Percentiles rank a stretch among this genome's conserved stretches.
Conservation (phyloP, 768 basidiomycete species). For the Rubroboletus satanas region DNA sequence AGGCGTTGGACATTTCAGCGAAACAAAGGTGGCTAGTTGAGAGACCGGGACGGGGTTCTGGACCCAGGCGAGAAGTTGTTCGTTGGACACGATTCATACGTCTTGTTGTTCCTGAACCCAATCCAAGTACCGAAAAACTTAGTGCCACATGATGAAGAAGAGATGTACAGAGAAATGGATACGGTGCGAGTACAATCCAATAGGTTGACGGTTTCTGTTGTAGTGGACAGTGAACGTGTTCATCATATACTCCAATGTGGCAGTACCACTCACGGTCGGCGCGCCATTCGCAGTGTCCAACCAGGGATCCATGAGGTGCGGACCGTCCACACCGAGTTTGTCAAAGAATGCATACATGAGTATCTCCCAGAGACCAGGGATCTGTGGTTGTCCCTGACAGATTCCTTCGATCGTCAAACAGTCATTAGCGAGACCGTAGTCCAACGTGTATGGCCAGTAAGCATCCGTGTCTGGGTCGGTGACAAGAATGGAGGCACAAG, state of each 20-base stretch:
- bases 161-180: neutral
- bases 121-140: neutral
- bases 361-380: neutral
- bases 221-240: neutral
- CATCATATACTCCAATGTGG: neutral
- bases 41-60: neutral
- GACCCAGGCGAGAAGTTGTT: neutral
- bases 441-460: slow-evolving; percentile 6
- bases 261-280: neutral
- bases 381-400: neutral
- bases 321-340: neutral
- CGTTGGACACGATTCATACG: slow-evolving; percentile 1
- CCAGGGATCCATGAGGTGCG: slow-evolving; percentile 1
- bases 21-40: neutral
- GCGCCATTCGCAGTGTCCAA: neutral
- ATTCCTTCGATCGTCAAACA: neutral
- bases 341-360: neutral
- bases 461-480: neutral
- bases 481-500: slow-evolving; percentile 1
- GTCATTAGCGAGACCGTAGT: slow-evolving; percentile 3
- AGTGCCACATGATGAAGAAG: neutral
- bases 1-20: neutral
- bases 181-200: neutral
- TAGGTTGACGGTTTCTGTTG: neutral
- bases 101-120: neutral